Conservation (phyloP, 2,329 filamentous ascomycete species). For the Didymosphaeria variabile region DNA sequence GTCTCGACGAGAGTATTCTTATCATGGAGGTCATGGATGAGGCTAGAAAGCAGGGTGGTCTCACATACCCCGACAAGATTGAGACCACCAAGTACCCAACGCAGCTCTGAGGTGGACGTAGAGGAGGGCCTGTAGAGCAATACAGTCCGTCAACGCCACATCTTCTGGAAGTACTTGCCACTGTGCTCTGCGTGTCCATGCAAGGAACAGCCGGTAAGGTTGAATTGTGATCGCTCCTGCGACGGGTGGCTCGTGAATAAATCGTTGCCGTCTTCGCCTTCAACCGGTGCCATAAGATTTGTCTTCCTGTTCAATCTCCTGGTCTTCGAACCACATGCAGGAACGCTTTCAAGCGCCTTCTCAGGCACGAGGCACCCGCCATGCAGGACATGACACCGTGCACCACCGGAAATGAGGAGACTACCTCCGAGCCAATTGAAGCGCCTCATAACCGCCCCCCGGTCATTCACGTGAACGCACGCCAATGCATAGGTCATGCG, state of each 20-base stretch:
- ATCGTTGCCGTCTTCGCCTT: no score
- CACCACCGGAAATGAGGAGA: conserved; percentile 2
- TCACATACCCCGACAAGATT: conserved; percentile 72
- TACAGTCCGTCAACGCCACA: neutral
- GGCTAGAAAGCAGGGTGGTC: conserved; percentile 68
- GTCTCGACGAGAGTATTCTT: conserved; percentile 78
- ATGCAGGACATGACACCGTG: conserved; percentile 5
- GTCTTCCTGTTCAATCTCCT: no score
- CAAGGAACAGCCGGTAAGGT: no score
- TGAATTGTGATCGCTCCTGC: no score
- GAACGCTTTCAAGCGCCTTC: no score
- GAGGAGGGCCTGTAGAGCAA: neutral
- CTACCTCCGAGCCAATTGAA: conserved; percentile 11
- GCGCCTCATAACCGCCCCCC: neutral
- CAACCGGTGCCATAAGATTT: no score
- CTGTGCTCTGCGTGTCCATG: no score
- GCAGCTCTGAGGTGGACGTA: conserved; percentile 29
- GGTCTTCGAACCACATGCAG: no score
- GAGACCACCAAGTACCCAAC: conserved; percentile 59
- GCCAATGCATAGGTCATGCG: conserved; percentile 26
- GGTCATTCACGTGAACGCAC: conserved; percentile 21
- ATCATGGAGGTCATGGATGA: conserved; percentile 87
- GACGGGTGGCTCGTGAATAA: no score
- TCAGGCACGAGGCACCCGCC: neutral
- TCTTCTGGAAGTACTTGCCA: no score